Percentiles rank a stretch among this genome's conserved stretches.
phyloP scores from a whole-genome alignment of 1,139 yeast genomes.

The Kodamaea sp. region DNA sequence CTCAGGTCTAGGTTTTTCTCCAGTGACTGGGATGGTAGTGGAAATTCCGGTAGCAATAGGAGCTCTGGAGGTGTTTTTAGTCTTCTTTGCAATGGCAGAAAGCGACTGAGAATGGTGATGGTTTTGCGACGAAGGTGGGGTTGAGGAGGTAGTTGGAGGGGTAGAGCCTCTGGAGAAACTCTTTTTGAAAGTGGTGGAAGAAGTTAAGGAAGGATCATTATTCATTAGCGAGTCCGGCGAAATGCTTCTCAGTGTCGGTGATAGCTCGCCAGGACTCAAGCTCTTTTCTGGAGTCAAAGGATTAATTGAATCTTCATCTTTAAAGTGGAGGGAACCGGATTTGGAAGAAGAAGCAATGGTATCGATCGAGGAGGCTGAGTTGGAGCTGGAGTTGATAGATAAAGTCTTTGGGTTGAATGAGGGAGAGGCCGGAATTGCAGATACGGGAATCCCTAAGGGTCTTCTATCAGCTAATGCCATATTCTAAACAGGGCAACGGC shows the following conservation, averaged over 20 bases:
- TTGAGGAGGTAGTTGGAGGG: conserved; percentile 20
- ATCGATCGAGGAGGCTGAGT: conserved; percentile 5
- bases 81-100: conserved; percentile 27
- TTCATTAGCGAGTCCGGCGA: conserved; percentile 48
- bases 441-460: conserved; percentile 49
- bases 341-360: conserved; percentile 4
- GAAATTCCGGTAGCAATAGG: conserved; percentile 73
- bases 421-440: conserved; percentile 45
- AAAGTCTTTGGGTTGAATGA: conserved; percentile 47
- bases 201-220: conserved; percentile 17
- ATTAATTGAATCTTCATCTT: conserved; percentile 9
- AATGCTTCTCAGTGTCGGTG: conserved; percentile 45
- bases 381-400: conserved; percentile 15
- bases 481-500: conserved; percentile 7
- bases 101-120: conserved; percentile 16
- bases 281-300: conserved; percentile 25
- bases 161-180: conserved; percentile 16
- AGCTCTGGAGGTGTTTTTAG: conserved; percentile 37
- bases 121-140: conserved; percentile 10
- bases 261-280: conserved; percentile 29
- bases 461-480: conserved; percentile 64
- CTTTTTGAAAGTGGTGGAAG: conserved; percentile 12
- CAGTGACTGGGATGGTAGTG: conserved; percentile 77
- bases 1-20: conserved; percentile 73
- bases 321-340: not conserved